Conservation (phyloP, 1,139 yeast genomes). For the Lodderomyces orthopsilosis region DNA sequence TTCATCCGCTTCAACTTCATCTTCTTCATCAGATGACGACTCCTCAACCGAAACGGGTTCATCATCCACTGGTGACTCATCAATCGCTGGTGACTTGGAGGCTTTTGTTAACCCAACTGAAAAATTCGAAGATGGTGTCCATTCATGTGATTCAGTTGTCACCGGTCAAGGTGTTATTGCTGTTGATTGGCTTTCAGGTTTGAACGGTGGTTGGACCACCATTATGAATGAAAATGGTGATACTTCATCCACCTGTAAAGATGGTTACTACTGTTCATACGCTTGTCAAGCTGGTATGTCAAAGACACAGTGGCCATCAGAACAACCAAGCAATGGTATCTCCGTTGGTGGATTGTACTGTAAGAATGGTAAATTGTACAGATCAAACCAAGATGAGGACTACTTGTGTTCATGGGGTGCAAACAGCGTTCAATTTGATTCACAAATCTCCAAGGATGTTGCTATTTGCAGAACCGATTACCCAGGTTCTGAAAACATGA, state of each 20-base stretch:
- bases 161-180: slow-evolving; percentile 73
- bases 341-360: slow-evolving; percentile 79
- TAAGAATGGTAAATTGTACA: slow-evolving; percentile 67
- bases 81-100: slow-evolving; percentile 55
- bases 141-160: slow-evolving; percentile 60
- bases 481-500: slow-evolving; percentile 90
- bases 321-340: slow-evolving; percentile 70
- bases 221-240: slow-evolving; percentile 61
- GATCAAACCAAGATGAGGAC: slow-evolving; percentile 54
- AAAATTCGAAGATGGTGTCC: slow-evolving; percentile 61
- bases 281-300: slow-evolving; percentile 92
- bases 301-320: slow-evolving; percentile 80
- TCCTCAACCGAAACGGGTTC: slow-evolving; percentile 17
- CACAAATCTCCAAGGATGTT: slow-evolving; percentile 53
- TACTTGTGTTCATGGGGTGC: slow-evolving; percentile 79
- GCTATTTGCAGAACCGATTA: slow-evolving; percentile 85
- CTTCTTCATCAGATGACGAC: slow-evolving; percentile 14
- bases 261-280: slow-evolving; percentile 78
- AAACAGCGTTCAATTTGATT: slow-evolving; percentile 58
- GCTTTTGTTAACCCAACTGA: slow-evolving; percentile 51
- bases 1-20: slow-evolving; percentile 15
- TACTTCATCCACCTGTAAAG: slow-evolving; percentile 66
- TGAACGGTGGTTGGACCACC: slow-evolving; percentile 72
- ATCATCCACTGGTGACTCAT: slow-evolving; percentile 18
- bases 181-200: slow-evolving; percentile 50